Conservation (phyloP, 2,329 filamentous ascomycete species). For the Talaromyces albobiverticillius region DNA sequence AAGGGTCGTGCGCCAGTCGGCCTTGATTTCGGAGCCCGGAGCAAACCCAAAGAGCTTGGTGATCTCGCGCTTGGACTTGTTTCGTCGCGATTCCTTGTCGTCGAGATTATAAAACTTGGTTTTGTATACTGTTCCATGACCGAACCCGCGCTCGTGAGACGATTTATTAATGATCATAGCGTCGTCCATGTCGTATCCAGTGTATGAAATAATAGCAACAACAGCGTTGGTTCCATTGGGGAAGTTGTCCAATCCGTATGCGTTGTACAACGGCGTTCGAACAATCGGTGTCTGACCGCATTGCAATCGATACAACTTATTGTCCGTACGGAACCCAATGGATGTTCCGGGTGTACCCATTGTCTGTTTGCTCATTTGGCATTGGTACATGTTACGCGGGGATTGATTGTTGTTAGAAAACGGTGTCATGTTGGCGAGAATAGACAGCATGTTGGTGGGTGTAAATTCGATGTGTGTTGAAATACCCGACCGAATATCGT, state of each 20-base stretch:
- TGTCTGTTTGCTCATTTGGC: conserved; percentile 98
- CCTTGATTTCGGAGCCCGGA: conserved; percentile 69
- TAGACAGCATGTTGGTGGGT: conserved; percentile 95
- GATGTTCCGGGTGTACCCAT: conserved; percentile 95
- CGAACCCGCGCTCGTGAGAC: conserved; percentile 91
- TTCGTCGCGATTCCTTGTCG: conserved; percentile 67
- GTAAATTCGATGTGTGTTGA: conserved; percentile 92
- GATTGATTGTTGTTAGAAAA: conserved; percentile 99
- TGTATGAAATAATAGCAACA: conserved; percentile 97
- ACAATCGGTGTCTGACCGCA: conserved; percentile 95
- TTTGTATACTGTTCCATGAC: conserved; percentile 95
- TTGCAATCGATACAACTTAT: conserved; percentile 93
- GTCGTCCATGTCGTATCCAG: conserved; percentile 99
- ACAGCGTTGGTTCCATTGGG: conserved; percentile 94
- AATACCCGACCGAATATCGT: conserved; percentile 81
- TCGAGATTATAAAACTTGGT: conserved; percentile 87
- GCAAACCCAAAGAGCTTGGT: conserved; percentile 90
- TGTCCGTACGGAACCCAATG: conserved; percentile 83
- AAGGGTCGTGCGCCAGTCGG: conserved; percentile 67
- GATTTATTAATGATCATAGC: conserved; percentile 99
- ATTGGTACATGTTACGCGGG: conserved; percentile 98
- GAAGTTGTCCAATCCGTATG: conserved; percentile 96
- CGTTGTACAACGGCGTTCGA: conserved; percentile 86
- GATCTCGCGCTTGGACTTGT: conserved; percentile 64
- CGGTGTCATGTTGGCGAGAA: conserved; percentile 96